Base-by-base conservation (phyloP, 768 basidiomycete species). In the Boletus speciosus region DNA sequence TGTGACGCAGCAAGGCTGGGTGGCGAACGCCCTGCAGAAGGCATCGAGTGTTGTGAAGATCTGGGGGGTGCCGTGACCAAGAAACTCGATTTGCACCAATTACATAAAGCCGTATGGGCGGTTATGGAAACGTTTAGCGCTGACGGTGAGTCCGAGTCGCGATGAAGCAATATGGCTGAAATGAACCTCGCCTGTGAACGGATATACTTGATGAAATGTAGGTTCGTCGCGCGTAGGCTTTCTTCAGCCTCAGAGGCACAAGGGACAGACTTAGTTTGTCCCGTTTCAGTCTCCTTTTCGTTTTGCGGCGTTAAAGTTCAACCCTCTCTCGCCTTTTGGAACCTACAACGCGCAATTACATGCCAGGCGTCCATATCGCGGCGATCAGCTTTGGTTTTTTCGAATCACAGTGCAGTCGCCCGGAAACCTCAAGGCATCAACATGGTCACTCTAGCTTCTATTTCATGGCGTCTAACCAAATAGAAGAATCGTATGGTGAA, bases 41-140 rank as follows among this genome's bases (percentile, higher is more conserved):
- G 10, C 47, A 41, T 60, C 21, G 23, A 43, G 59, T 27, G 37
- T 52, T 34, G 59, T 57, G 59, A 61, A 45, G 21, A 25, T 29
- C 8, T 21, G 23, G 10, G 31, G 19, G 12, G 15, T 32, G 29
- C 12, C 14, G 6, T 19, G 31, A 45, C 29, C 2, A 2, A 14
- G 19, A 6, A 27, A 27, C 25, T 43, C 16, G 25, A 27, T 16
- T 44, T 19, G 34, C n/a, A 19, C 6, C n/a, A 31, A 14, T 45
- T 14, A 31, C 43, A 45, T 45, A 12, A 31, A 14, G 1, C 19
- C 2, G 6, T 14, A 43, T 11, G 7, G 44, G 42, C 27, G 42
- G 15, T 29, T 43, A 44, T 12, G 6, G n/a, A 19, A 16, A 3
- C 0, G 19, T 16, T 6, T 44, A 44, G 10, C 27, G 3, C 27